Percentiles rank a stretch among this genome's conserved stretches.
phyloP scores from a whole-genome alignment of 2,329 filamentous ascomycete species.

The Scorias spongiosa region DNA sequence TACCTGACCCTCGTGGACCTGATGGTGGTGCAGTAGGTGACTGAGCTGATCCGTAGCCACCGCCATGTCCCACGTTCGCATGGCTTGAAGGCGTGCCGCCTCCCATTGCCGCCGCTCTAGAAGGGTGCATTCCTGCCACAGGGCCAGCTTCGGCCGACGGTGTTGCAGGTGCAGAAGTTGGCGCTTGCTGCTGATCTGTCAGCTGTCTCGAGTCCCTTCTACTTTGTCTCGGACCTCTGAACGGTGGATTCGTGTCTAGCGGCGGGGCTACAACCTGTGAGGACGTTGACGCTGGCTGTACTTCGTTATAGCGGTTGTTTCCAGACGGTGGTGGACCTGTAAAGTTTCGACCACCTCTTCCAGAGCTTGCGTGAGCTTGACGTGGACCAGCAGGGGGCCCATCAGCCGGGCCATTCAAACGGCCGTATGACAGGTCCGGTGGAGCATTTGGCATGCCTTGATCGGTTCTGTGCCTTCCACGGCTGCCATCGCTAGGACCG shows the following conservation, averaged over 20 bases:
- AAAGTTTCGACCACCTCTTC: background rate
- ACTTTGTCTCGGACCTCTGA: background rate
- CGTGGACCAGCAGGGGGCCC: background rate
- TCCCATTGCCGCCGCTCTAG: background rate
- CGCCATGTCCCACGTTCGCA: background rate
- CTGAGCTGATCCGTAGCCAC: background rate
- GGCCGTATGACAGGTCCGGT: background rate
- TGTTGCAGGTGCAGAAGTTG: background rate
- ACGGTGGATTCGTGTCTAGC: background rate
- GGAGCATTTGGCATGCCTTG: background rate
- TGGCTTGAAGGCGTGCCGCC: background rate
- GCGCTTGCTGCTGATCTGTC: background rate
- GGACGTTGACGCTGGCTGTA: background rate
- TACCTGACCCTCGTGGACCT: background rate
- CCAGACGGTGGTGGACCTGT: background rate
- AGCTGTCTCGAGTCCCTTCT: background rate
- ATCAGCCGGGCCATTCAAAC: background rate
- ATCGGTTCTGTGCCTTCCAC: background rate
- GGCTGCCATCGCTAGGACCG: background rate
- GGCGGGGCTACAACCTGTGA: background rate
- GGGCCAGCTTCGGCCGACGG: background rate
- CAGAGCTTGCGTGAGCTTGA: background rate
- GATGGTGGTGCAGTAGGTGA: background rate
- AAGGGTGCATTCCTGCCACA: background rate
- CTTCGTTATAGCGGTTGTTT: background rate